Evolutionary conservation across 1,284 basidiomycete species (phyloP).

Genomic region (Golubevia sp.): DNA sequence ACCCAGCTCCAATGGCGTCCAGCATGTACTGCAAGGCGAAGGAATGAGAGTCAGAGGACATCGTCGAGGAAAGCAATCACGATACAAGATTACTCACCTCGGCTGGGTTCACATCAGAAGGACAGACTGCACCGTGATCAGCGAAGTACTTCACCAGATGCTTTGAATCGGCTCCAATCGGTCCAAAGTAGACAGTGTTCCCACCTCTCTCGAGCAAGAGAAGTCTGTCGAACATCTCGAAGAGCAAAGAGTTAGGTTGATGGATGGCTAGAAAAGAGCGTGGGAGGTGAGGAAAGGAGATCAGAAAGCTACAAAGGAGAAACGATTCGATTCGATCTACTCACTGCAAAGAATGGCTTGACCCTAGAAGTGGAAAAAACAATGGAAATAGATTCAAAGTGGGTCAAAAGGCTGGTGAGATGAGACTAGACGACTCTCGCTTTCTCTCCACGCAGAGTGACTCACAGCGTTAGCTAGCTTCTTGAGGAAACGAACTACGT

Average conservation of each 20-base stretch:
- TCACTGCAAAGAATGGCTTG: too few relatives aligned
- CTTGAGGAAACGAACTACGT: constrained; percentile 77
- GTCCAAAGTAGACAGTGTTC: constrained; percentile 46
- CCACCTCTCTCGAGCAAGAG: constrained; percentile 59
- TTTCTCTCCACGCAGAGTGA: too few relatives aligned
- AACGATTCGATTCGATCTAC: too few relatives aligned
- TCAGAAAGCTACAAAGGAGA: too few relatives aligned
- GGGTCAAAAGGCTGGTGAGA: too few relatives aligned
- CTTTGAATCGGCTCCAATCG: constrained; percentile 37
- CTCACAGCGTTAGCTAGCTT: constrained; percentile 80
- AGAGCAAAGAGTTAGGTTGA: constrained; percentile 71
- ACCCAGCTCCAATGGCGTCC: constrained; percentile 62
- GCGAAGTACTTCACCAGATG: constrained; percentile 50
- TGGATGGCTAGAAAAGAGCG: too few relatives aligned
- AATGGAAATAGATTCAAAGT: too few relatives aligned
- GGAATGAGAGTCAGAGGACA: too few relatives aligned
- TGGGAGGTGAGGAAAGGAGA: too few relatives aligned
- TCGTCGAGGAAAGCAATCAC: too few relatives aligned
- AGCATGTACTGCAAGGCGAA: constrained; percentile 45
- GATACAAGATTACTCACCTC: constrained; percentile 11
- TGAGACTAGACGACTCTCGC: too few relatives aligned
- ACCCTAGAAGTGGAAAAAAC: too few relatives aligned
- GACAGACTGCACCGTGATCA: constrained; percentile 21
- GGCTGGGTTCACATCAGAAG: constrained; percentile 43
- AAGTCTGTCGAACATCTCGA: constrained; percentile 71